phyloP scores from a whole-genome alignment of 768 basidiomycete genomes.

The Suillus alpinus region DNA sequence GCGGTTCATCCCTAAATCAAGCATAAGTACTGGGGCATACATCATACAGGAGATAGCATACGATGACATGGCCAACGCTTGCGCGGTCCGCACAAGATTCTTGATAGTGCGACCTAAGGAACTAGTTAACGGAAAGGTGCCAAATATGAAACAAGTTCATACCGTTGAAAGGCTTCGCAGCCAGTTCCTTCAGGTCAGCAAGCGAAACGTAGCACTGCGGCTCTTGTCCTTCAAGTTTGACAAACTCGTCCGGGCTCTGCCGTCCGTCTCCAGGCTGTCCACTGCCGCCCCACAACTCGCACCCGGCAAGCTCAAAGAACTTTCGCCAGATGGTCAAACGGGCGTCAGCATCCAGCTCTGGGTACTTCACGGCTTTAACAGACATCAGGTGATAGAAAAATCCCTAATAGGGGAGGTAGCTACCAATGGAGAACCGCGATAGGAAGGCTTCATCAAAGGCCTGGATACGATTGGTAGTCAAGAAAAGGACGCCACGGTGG shows the following conservation, averaged over 20 bases:
- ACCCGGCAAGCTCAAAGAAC: slow-evolving; percentile 22
- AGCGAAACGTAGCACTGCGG: slow-evolving; percentile 7
- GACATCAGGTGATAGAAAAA: not conserved
- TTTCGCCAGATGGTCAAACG: slow-evolving; percentile 24
- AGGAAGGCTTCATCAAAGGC: slow-evolving; percentile 66
- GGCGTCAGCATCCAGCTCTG: slow-evolving; percentile 21
- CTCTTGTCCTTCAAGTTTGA: slow-evolving; percentile 9
- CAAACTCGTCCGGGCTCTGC: slow-evolving; percentile 6
- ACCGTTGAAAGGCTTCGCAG: slow-evolving; percentile 28
- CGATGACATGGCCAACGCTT: slow-evolving; percentile 26
- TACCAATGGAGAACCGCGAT: slow-evolving; percentile 59
- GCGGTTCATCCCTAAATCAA: slow-evolving; percentile 10
- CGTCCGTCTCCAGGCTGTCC: not conserved
- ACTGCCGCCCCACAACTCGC: slow-evolving; percentile 8
- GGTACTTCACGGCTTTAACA: slow-evolving; percentile 22
- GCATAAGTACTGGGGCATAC: not conserved
- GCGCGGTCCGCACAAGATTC: slow-evolving; percentile 31
- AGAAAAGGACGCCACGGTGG: slow-evolving; percentile 58
- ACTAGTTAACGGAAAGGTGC: not conserved
- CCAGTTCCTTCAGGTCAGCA: slow-evolving; percentile 20
- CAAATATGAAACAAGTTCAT: not conserved
- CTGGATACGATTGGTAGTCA: slow-evolving; percentile 40
- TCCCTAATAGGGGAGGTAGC: not conserved
- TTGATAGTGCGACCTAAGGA: slow-evolving; percentile 26
- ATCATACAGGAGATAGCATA: slow-evolving; percentile 5